phyloP scores from a whole-genome alignment of 495 filamentous ascomycete genomes.

The Baudoinia panamericana region DNA sequence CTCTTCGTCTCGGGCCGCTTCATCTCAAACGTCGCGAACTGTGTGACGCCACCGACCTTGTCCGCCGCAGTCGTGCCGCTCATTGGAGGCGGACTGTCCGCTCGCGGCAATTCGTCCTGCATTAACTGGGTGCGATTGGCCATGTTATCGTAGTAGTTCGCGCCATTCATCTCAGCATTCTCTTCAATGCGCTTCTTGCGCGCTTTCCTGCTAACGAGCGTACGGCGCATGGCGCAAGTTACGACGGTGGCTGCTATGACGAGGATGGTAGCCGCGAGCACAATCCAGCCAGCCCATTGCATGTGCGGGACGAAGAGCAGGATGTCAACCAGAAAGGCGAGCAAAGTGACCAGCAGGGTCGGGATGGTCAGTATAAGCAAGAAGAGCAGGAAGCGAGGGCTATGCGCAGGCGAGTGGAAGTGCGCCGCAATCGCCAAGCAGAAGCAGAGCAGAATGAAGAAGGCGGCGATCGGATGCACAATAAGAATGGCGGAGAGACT shows the following conservation, averaged over 20 bases:
- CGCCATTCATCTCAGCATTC: conserved; percentile 89
- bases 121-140: conserved; percentile 35
- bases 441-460: conserved; percentile 75
- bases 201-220: conserved; percentile 81
- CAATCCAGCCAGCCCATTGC: conserved; percentile 89
- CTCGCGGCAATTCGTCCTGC: conserved; percentile 33
- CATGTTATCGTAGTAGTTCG: conserved; percentile 71
- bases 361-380: conserved; percentile 76
- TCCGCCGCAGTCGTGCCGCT: conserved; percentile 31
- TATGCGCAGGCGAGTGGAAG: conserved; percentile 84
- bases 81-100: conserved; percentile 37
- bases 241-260: conserved; percentile 73
- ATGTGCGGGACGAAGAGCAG: conserved; percentile 89
- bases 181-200: conserved; percentile 81
- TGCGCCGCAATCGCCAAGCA: conserved; percentile 69
- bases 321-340: conserved; percentile 92
- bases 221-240: conserved; percentile 93
- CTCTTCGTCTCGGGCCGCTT: conserved; percentile 35
- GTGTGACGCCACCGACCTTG: conserved; percentile 34
- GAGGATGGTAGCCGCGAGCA: conserved; percentile 79
- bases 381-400: conserved; percentile 70
- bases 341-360: conserved; percentile 67
- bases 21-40: conserved; percentile 67
- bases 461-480: conserved; percentile 79
- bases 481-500: conserved; percentile 86